Percentiles rank a stretch among this genome's conserved stretches.
These are phyloP conservation scores for Aspergillus taichungensis DNA, from an alignment of 495 filamentous ascomycete genomes.

Conservation along the genomic window DNA sequence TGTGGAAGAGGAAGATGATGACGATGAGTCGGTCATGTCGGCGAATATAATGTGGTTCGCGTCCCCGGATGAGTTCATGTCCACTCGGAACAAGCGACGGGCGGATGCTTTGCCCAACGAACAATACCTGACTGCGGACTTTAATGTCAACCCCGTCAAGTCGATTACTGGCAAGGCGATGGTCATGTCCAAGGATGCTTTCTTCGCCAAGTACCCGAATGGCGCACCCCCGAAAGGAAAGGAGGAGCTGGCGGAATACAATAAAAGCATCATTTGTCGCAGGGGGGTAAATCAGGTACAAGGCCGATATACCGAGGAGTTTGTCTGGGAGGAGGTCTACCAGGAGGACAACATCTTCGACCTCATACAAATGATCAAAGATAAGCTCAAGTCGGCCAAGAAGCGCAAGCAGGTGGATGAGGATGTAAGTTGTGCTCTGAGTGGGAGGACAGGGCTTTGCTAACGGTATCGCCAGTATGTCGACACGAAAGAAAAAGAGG, in stretches of 20 bases:
- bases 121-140: constrained; percentile 78
- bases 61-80: constrained; percentile 73
- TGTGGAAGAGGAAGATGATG: constrained; percentile 53
- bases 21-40: constrained; percentile 42
- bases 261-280: constrained; percentile 86
- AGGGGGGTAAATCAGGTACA: constrained; percentile 82
- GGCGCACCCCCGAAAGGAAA: constrained; percentile 68
- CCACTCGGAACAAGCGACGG: constrained; percentile 69
- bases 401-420: constrained; percentile 38
- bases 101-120: constrained; percentile 80
- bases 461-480: constrained; percentile 25
- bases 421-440: constrained; percentile 32
- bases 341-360: constrained; percentile 52
- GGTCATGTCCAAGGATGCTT: constrained; percentile 64
- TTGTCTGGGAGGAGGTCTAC: constrained; percentile 82
- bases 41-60: constrained; percentile 90
- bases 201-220: constrained; percentile 58
- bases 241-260: constrained; percentile 50
- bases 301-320: constrained; percentile 86
- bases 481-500: constrained; percentile 37
- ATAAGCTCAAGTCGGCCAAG: constrained; percentile 50
- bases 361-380: constrained; percentile 56
- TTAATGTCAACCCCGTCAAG: constrained; percentile 74
- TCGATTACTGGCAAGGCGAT: constrained; percentile 85
- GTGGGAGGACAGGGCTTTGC: background rate